These are phyloP conservation scores for Larix kaempferi DNA, from an alignment of 75 land plant genomes.

Conservation along the genomic window DNA sequence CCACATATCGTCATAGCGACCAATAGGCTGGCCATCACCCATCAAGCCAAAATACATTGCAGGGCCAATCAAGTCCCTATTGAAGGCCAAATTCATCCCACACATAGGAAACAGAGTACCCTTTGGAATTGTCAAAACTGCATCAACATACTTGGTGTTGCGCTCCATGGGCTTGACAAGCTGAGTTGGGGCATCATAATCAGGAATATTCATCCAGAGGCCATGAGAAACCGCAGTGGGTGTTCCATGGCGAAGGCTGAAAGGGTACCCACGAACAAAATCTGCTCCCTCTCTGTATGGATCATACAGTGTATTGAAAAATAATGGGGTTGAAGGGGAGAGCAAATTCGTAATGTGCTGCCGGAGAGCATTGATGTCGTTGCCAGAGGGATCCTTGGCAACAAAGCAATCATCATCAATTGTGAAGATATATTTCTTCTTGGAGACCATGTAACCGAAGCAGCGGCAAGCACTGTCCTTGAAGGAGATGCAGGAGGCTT, in stretches of 20 bases:
- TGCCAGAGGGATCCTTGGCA: constrained; percentile 77
- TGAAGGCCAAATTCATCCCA: constrained; percentile 84
- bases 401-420: constrained; percentile 78
- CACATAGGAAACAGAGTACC: constrained; percentile 91
- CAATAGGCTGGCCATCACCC: constrained; percentile 82
- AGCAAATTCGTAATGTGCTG: constrained; percentile 83
- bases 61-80: constrained; percentile 76
- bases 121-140: constrained; percentile 78
- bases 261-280: constrained; percentile 85
- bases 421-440: constrained; percentile 71
- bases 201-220: constrained; percentile 80
- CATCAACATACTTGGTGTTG: constrained; percentile 52
- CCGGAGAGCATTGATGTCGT: constrained; percentile 74
- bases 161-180: constrained; percentile 59
- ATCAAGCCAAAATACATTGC: constrained; percentile 28
- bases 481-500: constrained; percentile 66
- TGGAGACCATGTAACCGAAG: constrained; percentile 69
- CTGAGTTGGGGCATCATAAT: constrained; percentile 85
- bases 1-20: constrained; percentile 37
- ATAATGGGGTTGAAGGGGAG: constrained; percentile 67
- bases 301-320: constrained; percentile 85
- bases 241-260: constrained; percentile 72
- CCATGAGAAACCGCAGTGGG: constrained; percentile 83
- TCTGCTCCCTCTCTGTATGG: constrained; percentile 78
- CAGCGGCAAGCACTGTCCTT: constrained; percentile 75